Base-by-base conservation (phyloP, 1,284 basidiomycete species). In the Cerioporus squamosus region DNA sequence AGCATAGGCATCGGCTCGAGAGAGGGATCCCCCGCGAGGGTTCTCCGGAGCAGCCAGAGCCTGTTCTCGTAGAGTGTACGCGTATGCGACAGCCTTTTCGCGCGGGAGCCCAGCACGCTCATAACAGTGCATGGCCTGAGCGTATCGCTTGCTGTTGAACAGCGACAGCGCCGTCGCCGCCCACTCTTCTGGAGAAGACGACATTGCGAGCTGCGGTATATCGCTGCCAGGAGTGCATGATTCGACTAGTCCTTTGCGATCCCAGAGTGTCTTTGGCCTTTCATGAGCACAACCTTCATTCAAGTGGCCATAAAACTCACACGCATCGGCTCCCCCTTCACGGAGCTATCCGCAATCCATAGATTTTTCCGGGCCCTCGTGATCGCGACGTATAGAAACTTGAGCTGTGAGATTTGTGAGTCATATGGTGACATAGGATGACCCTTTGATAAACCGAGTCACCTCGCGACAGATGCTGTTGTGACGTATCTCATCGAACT, bases 371-470 rank as follows among this genome's bases (percentile, higher is more conserved):
- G 77, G 1, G 88, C 87, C 43, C 89, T 71, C 0, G 89, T 91
- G 40, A 90, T 79, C 0, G 87, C 88, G 4, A 91, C 88, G 55
- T 91, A 90, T 0, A 91, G 71, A 51, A 79, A 80, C 64, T 90
- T 89, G 26, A 90, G 72, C 86, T 89, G 54, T 33, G n/a, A 43
- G 23, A 40, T 8, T 31, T 17, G 5, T 5, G 17, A 29, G 43
- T 39, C 15, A 31, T 23, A 18, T 5, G 2, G 10, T 15, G 18
- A 22, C 2, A 31, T 14, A 24, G 20, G 4, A 9, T 9, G 31
- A 17, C 18, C 22, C 26, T 38, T 38, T 2, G 26, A 55, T 9
- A n/a, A 42, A 17, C 7, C 12, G 40, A 39, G 74, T 2, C 66
- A 84, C 87, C 72, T 90, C 87, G 0, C 76, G 77, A 63, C 86